Conservation (phyloP, 108 stramenopile species). For the Nannochloropsis salina region DNA sequence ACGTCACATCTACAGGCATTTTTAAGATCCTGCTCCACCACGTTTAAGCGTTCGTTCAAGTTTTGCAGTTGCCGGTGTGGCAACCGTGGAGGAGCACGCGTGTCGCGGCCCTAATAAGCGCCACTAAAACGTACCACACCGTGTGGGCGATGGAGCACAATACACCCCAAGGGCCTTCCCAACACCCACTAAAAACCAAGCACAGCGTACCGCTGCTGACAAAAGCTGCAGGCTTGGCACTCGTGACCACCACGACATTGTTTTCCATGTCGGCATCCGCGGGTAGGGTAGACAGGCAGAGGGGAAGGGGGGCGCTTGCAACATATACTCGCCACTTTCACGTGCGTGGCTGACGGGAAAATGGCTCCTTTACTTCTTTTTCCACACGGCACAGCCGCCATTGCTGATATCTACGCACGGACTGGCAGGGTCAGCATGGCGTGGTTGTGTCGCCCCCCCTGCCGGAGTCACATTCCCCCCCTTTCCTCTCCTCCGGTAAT, state of each 20-base stretch:
- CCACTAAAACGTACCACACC: no score
- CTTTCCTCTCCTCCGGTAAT: neutral
- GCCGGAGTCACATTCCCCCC: neutral
- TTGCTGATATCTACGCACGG: neutral
- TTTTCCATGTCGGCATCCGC: neutral
- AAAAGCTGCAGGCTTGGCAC: constrained; percentile 3
- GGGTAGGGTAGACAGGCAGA: neutral
- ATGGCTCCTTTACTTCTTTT: no score
- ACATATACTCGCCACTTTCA: no score
- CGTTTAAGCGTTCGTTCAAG: no score
- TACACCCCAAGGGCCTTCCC: no score
- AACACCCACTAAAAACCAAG: neutral
- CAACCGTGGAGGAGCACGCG: no score
- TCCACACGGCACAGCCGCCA: neutral
- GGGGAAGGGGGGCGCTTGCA: neutral
- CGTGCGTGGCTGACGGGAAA: no score
- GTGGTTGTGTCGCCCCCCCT: neutral
- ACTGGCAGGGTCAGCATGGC: neutral
- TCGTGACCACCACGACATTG: neutral
- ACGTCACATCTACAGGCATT: no score
- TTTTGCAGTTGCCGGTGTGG: no score
- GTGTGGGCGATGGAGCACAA: no score
- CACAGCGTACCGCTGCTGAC: neutral
- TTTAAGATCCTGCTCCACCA: no score
- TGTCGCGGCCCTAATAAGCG: no score